Percentiles rank a stretch among this genome's conserved stretches.
Conservation (phyloP, 208 protist genomes). For the Phytomonas serpens region DNA sequence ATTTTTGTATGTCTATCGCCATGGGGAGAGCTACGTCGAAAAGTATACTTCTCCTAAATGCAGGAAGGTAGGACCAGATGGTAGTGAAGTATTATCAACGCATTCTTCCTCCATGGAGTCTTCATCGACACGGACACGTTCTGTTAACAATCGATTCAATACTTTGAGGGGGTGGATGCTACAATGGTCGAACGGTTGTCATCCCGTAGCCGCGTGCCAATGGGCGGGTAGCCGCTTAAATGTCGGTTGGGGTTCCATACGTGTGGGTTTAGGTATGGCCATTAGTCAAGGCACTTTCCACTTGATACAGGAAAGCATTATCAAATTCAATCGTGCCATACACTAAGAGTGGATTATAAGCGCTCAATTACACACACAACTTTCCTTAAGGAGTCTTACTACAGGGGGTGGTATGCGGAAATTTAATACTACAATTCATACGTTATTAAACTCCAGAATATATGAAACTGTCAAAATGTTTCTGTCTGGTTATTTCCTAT, state of each 20-base stretch:
- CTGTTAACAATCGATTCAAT: neutral
- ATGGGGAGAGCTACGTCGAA: conserved; percentile 65
- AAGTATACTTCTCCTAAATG: conserved; percentile 21
- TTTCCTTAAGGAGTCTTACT: neutral
- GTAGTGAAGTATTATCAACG: neutral
- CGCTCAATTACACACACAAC: neutral
- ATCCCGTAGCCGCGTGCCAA: conserved; percentile 59
- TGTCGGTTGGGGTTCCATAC: conserved; percentile 85
- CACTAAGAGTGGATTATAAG: neutral
- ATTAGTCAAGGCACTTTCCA: conserved; percentile 79
- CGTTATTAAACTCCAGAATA: neutral
- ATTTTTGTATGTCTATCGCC: conserved; percentile 48
- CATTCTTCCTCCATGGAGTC: conserved; percentile 4
- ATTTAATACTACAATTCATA: neutral
- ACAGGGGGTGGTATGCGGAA: neutral
- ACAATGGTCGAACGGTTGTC: conserved; percentile 21
- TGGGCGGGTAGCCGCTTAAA: conserved; percentile 84
- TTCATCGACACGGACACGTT: neutral
- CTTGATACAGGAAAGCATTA: conserved; percentile 38
- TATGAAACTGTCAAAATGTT: neutral
- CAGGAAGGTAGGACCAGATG: conserved; percentile 21
- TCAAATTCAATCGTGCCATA: neutral
- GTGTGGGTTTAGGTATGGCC: conserved; percentile 84
- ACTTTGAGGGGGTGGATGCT: conserved; percentile 9
- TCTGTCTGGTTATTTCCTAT: neutral